These are phyloP conservation scores for Cymodocea nodosa DNA, from an alignment of 116 monocot species.

Conservation along the genomic window DNA sequence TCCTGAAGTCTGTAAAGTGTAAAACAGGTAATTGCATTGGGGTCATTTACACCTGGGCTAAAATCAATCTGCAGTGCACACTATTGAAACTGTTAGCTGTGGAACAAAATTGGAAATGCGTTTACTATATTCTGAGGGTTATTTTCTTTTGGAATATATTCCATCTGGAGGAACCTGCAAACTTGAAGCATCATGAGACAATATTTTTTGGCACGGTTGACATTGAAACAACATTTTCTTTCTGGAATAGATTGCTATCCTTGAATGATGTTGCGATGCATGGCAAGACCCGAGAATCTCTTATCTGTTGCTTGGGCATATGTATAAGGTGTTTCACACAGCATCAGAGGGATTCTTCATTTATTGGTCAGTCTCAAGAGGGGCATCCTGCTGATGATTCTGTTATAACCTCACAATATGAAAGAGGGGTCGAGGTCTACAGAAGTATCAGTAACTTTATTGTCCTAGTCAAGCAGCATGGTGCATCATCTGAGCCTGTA, in stretches of 20 bases:
- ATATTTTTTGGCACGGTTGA: conserved; percentile 11
- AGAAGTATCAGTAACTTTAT: conserved; percentile 38
- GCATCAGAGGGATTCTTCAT: conserved; percentile 15
- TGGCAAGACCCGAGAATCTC: conserved; percentile 53
- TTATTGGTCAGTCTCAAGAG: conserved; percentile 7
- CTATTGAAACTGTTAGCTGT: conserved; percentile 32
- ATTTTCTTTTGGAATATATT: conserved; percentile 65
- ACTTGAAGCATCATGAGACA: background rate
- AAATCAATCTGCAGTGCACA: conserved; percentile 33
- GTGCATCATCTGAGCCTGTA: conserved; percentile 64
- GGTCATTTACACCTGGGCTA: conserved; percentile 37
- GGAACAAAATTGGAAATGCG: conserved; percentile 77
- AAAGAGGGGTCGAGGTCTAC: conserved; percentile 19
- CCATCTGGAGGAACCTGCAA: conserved; percentile 20
- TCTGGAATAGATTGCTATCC: conserved; percentile 70
- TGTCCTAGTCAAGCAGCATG: conserved; percentile 40
- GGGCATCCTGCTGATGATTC: conserved; percentile 1
- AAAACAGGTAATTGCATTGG: conserved; percentile 1
- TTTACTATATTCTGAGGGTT: conserved; percentile 69
- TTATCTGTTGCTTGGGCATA: conserved; percentile 81
- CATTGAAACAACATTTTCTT: conserved; percentile 28
- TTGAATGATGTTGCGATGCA: conserved; percentile 34
- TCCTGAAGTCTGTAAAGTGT: conserved; percentile 26
- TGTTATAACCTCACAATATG: background rate
- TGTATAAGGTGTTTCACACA: conserved; percentile 50